Conservation (phyloP, 2,329 filamentous ascomycete species). For the Didymella exigua region DNA sequence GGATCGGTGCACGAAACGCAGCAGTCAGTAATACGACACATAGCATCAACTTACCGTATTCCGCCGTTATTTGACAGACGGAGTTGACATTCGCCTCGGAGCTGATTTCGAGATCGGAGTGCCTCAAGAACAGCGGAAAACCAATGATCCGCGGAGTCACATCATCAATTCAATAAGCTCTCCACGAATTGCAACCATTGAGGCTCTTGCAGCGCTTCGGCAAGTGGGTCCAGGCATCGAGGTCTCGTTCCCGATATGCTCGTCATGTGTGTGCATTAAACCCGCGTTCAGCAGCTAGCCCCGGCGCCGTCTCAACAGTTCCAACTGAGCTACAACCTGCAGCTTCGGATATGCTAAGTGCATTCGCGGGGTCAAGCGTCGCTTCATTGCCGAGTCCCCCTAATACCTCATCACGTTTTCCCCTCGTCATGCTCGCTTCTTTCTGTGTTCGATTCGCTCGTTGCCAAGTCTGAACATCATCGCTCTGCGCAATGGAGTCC, state of each 20-base stretch:
- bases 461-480: conserved; percentile 18
- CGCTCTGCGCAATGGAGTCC: conserved; percentile 26
- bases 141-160: conserved; percentile 3
- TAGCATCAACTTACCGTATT: not conserved
- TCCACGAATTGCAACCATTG: conserved; percentile 5
- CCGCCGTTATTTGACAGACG: not conserved
- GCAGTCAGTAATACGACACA: not conserved
- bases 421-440: conserved; percentile 5
- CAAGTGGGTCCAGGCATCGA: conserved; percentile 13
- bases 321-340: conserved; percentile 5
- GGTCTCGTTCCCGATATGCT: conserved; percentile 9
- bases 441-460: not conserved
- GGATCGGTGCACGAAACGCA: not conserved
- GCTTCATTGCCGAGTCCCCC: not conserved
- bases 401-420: not conserved
- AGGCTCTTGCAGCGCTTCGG: conserved; percentile 8
- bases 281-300: conserved; percentile 19
- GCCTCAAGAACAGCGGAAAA: not conserved
- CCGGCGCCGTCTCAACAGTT: conserved; percentile 19
- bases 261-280: conserved; percentile 18
- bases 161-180: not conserved
- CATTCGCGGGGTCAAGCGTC: conserved; percentile 16
- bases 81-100: conserved; percentile 10
- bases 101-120: conserved; percentile 15
- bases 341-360: conserved; percentile 19